Evolutionary conservation across 345 rosid species (phyloP), one percentile per base, ranked within the genome.

Genomic region (Camelina neglecta): DNA sequence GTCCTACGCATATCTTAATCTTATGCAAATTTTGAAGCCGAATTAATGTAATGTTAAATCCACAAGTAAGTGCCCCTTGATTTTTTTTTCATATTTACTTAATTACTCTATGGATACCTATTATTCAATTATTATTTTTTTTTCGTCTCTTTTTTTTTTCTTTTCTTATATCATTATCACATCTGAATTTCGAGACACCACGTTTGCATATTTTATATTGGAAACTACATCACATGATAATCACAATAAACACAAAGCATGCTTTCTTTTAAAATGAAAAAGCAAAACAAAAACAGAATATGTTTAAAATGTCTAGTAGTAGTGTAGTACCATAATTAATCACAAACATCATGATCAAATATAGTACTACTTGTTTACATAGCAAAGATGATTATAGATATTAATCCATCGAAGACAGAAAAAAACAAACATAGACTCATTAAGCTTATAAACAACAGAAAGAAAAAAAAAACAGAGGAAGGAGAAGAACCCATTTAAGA

Each of bases 341-440:
- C 49, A 74, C 41, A 74, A 35, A 16, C 50, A 3, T 65, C 18
- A 65, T 74, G 58, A 15, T 66, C 59, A 65, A 4, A 44, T 21
- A 56, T 31, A 48, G 53, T 48, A 47, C 12, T 41, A 60, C 11
- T 45, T 33, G 16, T 35, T 47, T 47, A 56, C 65, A 65, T 8
- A 65, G 15, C 36, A 33, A 29, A 56, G 18, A 64, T 6, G 8
- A 54, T 24, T 11, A 61, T 38, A 38, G 24, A 72, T 72, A n/a
- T 10, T 2, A 71, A 49, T 24, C 29, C 15, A 24, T 38, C 8
- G 47, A 33, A 21, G 4, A 74, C 29, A 7, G 13, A 3, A 11
- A 31, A 18, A 38, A 69, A 11, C 15, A 69, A 7, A 54, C 16
- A 62, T 8, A 54, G 8, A 62, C 18, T 26, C 21, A 24, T 26